Percentiles rank a stretch among this genome's conserved stretches.
These are phyloP conservation scores for Rhizomucor pusillus DNA, from an alignment of 371 early-diverging fungal genomes.

Conservation along the genomic window DNA sequence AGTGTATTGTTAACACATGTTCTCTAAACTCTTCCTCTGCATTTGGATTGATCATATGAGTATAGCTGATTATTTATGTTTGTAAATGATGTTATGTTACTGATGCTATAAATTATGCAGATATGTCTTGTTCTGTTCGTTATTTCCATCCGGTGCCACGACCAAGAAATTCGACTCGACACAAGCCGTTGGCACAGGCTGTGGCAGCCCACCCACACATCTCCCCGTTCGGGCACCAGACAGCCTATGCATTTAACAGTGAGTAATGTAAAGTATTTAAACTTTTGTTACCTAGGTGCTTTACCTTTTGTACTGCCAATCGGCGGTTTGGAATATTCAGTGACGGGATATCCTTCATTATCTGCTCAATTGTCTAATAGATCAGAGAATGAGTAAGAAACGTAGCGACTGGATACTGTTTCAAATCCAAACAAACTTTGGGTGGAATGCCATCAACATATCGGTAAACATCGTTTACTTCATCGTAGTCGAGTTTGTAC, in stretches of 20 bases:
- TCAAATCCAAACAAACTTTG: too few species aligned
- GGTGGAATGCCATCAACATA: constrained; percentile 14
- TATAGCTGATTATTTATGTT: too few species aligned
- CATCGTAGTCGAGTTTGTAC: constrained; percentile 20
- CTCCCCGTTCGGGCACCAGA: constrained; percentile 16
- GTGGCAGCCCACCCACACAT: constrained; percentile 14
- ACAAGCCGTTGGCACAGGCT: constrained; percentile 16
- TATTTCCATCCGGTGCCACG: constrained; percentile 14
- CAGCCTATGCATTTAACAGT: constrained; percentile 1
- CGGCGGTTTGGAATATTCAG: background rate
- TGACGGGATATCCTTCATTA: too few species aligned
- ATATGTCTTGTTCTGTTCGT: background rate
- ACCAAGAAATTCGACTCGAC: constrained; percentile 21
- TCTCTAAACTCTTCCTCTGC: too few species aligned
- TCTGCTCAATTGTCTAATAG: background rate
- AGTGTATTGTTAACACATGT: too few species aligned
- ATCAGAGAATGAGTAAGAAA: background rate
- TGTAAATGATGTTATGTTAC: too few species aligned
- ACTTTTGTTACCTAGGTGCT: background rate
- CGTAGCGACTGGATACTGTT: too few species aligned
- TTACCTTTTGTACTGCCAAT: background rate
- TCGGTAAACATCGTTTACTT: constrained; percentile 3
- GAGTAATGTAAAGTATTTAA: background rate
- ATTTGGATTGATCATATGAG: too few species aligned
- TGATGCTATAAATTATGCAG: too few species aligned